These are phyloP conservation scores for Globisporangium megalacanthum DNA, from an alignment of 352 stramenopile species.

Conservation along the genomic window DNA sequence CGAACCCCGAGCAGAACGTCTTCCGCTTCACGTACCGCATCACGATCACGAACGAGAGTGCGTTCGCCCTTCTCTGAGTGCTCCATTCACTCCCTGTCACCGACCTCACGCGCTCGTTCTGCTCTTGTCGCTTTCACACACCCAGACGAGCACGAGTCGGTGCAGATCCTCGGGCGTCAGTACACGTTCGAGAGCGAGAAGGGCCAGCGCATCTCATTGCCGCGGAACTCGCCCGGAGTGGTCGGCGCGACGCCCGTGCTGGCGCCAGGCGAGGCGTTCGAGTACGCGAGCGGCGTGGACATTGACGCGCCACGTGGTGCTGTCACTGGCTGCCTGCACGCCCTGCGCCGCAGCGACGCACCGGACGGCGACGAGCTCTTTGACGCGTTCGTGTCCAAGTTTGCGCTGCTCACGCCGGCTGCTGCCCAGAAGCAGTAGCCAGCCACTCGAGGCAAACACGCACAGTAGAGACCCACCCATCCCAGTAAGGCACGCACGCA, in stretches of 20 bases:
- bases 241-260: conserved; percentile 63
- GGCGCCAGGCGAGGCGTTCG: conserved; percentile 62
- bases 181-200: conserved; percentile 74
- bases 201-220: conserved; percentile 48
- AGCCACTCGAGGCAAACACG: background rate
- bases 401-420: conserved; percentile 34
- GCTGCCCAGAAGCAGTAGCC: conserved; percentile 4
- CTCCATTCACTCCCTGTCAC: background rate
- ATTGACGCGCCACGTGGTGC: conserved; percentile 57
- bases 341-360: conserved; percentile 23
- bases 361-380: conserved; percentile 38
- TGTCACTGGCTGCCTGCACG: conserved; percentile 65
- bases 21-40: conserved; percentile 79
- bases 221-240: conserved; percentile 60
- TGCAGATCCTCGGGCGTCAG: conserved; percentile 73
- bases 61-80: conserved; percentile 1
- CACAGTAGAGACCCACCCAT: background rate
- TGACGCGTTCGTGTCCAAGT: conserved; percentile 66
- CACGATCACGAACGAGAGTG: conserved; percentile 76
- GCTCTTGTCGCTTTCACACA: background rate
- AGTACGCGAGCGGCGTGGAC: conserved; percentile 76
- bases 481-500: too few relatives aligned
- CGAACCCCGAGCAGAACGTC: conserved; percentile 35
- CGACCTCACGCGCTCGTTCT: background rate
- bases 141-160: conserved; percentile 34